These are phyloP conservation scores for Tetrahymena elliotti DNA, from an alignment of 73 alveolate genomes.

Conservation along the genomic window DNA sequence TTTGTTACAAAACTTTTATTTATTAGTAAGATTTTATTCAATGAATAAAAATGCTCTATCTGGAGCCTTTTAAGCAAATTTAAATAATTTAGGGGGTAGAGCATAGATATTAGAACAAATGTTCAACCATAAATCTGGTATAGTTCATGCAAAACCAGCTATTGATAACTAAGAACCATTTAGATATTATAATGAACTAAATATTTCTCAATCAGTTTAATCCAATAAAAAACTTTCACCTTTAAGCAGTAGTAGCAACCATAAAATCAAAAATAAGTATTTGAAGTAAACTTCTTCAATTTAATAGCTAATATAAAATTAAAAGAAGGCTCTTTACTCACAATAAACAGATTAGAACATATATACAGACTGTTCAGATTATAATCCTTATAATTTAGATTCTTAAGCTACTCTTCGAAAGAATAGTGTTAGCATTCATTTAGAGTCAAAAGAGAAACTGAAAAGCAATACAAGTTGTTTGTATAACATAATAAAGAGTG, in stretches of 20 bases:
- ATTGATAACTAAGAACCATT: background rate
- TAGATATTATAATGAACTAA: background rate
- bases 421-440: background rate
- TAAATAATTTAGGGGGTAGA: background rate
- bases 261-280: background rate
- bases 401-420: background rate
- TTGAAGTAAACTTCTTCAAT: background rate
- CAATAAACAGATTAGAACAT: background rate
- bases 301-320: background rate
- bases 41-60: background rate
- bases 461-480: background rate
- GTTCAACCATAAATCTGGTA: background rate
- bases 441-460: background rate
- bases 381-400: background rate
- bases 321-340: background rate
- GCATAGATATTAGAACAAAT: background rate
- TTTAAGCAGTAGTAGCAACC: background rate
- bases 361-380: background rate
- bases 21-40: background rate
- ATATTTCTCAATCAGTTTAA: background rate
- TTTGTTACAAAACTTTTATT: too few relatives aligned
- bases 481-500: background rate
- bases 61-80: background rate
- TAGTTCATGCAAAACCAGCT: background rate
- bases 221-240: background rate